Percentiles rank a stretch among this genome's conserved stretches.
Evolutionary conservation across 352 stramenopile genomes (phyloP).

Genomic region (Proteromonas lacertae): DNA sequence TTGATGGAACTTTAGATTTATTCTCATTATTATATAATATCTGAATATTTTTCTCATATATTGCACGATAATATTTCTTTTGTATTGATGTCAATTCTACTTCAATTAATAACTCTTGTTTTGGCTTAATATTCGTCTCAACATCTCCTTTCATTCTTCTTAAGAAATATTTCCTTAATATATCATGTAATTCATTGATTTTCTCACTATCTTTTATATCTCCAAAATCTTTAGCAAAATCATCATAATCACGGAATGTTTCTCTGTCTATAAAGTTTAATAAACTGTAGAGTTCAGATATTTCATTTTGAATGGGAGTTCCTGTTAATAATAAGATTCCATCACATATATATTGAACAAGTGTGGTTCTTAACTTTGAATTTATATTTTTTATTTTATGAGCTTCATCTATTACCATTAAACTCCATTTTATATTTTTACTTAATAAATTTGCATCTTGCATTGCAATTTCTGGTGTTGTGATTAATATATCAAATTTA

Average conservation of each 20-base stretch:
- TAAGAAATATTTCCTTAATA: slow-evolving; percentile 41
- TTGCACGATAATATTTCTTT: slow-evolving; percentile 14
- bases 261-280: slow-evolving; percentile 63
- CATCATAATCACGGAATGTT: slow-evolving; percentile 37
- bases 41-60: slow-evolving; percentile 50
- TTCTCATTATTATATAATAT: slow-evolving; percentile 36
- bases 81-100: slow-evolving; percentile 46
- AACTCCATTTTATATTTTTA: too few species aligned
- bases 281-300: slow-evolving; percentile 57
- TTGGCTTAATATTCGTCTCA: slow-evolving; percentile 8
- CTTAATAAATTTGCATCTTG: background rate
- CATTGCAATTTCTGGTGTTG: background rate
- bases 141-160: slow-evolving; percentile 51
- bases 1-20: too few species aligned
- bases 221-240: slow-evolving; percentile 25
- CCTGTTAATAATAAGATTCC: slow-evolving; percentile 28
- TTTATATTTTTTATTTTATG: slow-evolving; percentile 95
- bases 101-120: background rate
- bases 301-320: slow-evolving; percentile 70
- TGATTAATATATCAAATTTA: slow-evolving; percentile 6
- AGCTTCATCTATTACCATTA: slow-evolving; percentile 74
- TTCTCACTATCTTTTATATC: background rate
- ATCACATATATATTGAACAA: slow-evolving; percentile 20
- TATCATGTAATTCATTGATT: slow-evolving; percentile 17
- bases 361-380: slow-evolving; percentile 29